phyloP scores from a whole-genome alignment of 2,329 filamentous ascomycete genomes.

The Kalaharituber pfeilii region DNA sequence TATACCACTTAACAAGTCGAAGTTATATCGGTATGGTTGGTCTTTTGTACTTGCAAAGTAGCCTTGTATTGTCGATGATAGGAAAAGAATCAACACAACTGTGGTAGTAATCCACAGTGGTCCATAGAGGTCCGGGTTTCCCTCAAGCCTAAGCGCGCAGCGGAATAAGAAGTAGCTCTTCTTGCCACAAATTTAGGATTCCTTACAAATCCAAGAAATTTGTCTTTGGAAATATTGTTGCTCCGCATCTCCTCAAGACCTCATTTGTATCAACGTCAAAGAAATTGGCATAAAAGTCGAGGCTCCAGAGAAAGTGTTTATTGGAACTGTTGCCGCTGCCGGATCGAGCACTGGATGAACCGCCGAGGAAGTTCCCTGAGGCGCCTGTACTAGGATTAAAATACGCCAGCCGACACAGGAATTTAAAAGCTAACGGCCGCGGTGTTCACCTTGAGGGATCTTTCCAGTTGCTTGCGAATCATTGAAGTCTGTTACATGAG shows the following conservation, averaged over 20 bases:
- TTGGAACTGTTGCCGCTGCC: slow-evolving; percentile 25
- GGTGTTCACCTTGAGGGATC: slow-evolving; percentile 16
- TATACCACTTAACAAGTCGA: slow-evolving; percentile 65
- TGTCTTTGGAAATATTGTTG: slow-evolving; percentile 72
- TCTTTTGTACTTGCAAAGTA: slow-evolving; percentile 55
- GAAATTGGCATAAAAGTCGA: slow-evolving; percentile 92
- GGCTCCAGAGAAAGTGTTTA: slow-evolving; percentile 82
- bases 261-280: slow-evolving; percentile 95
- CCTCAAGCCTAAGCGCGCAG: slow-evolving; percentile 64
- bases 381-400: slow-evolving; percentile 36
- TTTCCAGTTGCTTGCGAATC: slow-evolving; percentile 21
- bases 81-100: slow-evolving; percentile 83
- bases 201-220: slow-evolving; percentile 86
- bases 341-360: slow-evolving; percentile 27
- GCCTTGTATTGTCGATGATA: slow-evolving; percentile 87
- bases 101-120: slow-evolving; percentile 98
- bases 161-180: slow-evolving; percentile 51
- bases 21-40: slow-evolving; percentile 75
- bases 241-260: slow-evolving; percentile 70
- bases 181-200: background rate
- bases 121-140: slow-evolving; percentile 76
- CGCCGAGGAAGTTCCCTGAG: slow-evolving; percentile 34
- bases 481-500: slow-evolving; percentile 19
- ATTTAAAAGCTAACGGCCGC: slow-evolving; percentile 8
- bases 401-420: slow-evolving; percentile 36